Percentiles rank a stretch among this genome's conserved stretches.
Evolutionary conservation across 805 yeast species (phyloP).

Genomic region (Pichia californica): DNA sequence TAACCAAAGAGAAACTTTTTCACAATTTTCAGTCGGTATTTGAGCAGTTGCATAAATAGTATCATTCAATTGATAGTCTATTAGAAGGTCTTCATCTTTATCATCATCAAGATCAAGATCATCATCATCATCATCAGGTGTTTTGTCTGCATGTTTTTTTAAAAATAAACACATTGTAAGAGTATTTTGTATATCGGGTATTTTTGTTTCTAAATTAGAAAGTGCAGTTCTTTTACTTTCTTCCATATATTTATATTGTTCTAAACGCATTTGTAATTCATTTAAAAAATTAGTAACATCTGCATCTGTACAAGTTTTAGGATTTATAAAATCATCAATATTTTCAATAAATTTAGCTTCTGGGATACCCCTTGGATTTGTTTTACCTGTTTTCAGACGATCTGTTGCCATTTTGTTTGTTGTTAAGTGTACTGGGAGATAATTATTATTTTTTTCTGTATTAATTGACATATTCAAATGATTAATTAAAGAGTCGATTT

Average conservation of each 20-base stretch:
- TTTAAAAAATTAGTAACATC: conserved; percentile 44
- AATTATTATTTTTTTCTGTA: no score
- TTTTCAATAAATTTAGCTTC: conserved; percentile 89
- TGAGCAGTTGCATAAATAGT: conserved; percentile 83
- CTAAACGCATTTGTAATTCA: conserved; percentile 79
- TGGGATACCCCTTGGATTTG: conserved; percentile 94
- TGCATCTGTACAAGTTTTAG: conserved; percentile 27
- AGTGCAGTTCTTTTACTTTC: conserved; percentile 43
- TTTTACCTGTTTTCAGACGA: conserved; percentile 42
- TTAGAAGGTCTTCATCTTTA: conserved; percentile 39
- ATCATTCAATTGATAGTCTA: conserved; percentile 90
- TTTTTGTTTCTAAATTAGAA: conserved; percentile 53
- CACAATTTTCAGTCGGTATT: conserved; percentile 49
- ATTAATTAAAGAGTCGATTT: no score
- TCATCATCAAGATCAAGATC: conserved; percentile 27
- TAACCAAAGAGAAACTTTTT: conserved; percentile 80
- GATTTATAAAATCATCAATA: conserved; percentile 66
- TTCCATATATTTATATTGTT: conserved; percentile 88
- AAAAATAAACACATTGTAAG: conserved; percentile 63
- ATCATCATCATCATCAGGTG: conserved; percentile 29
- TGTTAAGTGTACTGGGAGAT: no score
- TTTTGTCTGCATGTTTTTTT: conserved; percentile 42
- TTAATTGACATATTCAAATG: no score
- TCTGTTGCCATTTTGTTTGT: conserved; percentile 12
- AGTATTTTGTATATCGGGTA: conserved; percentile 92